Conservation (phyloP, 768 basidiomycete genomes). For the Psilocybe subaeruginosa region DNA sequence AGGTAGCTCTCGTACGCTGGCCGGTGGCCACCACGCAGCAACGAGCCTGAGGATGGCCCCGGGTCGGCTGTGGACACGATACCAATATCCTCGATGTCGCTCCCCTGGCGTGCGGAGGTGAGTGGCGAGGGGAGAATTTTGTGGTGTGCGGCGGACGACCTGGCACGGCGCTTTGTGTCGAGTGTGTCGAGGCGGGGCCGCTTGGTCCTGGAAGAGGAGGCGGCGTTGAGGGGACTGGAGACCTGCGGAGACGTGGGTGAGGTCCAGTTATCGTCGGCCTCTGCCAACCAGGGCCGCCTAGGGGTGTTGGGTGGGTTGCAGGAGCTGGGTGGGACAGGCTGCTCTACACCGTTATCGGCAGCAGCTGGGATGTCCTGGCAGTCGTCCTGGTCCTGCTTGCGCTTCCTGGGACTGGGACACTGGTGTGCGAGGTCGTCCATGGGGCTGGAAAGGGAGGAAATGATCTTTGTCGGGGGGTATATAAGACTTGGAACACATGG, state of each 20-base stretch:
- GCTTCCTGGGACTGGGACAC: slow-evolving; percentile 49
- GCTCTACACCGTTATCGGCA: slow-evolving; percentile 10
- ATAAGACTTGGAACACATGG: slow-evolving; percentile 49
- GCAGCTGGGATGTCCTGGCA: slow-evolving; percentile 24
- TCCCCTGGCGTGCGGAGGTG: slow-evolving; percentile 36
- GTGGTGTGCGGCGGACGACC: slow-evolving; percentile 16
- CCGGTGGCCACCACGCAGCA: slow-evolving; percentile 30
- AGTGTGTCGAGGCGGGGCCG: slow-evolving; percentile 44
- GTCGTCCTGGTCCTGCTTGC: slow-evolving; percentile 65
- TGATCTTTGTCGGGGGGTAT: slow-evolving; percentile 30
- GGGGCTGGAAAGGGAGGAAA: slow-evolving; percentile 31
- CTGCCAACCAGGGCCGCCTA: slow-evolving; percentile 41
- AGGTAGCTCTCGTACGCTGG: background rate
- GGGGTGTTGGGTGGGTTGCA: slow-evolving; percentile 34
- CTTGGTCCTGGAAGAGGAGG: slow-evolving; percentile 30
- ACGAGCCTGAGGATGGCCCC: slow-evolving; percentile 48
- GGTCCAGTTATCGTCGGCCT: slow-evolving; percentile 26
- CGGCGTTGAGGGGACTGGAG: slow-evolving; percentile 30
- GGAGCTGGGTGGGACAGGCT: slow-evolving; percentile 28
- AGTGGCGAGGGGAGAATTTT: slow-evolving; percentile 28
- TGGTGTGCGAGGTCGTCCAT: slow-evolving; percentile 71
- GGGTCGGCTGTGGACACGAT: slow-evolving; percentile 44
- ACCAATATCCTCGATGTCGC: slow-evolving; percentile 50
- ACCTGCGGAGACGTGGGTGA: slow-evolving; percentile 33
- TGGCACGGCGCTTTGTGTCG: slow-evolving; percentile 22